phyloP scores from a whole-genome alignment of 2,329 filamentous ascomycete genomes.

The Sporothrix sp. region DNA sequence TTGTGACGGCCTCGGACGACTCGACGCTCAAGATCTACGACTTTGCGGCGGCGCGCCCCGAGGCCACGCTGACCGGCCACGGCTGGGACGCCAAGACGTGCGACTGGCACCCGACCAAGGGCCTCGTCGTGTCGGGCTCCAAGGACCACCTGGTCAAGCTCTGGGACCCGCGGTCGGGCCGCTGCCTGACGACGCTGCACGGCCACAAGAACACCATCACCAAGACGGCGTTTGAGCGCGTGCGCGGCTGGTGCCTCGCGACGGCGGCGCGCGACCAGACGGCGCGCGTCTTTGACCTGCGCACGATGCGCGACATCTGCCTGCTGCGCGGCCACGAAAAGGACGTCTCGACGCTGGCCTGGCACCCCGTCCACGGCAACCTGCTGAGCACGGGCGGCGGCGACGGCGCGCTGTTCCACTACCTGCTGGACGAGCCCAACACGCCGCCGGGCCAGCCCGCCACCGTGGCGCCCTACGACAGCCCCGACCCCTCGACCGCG shows the following conservation, averaged over 20 bases:
- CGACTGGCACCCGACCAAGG: conserved; percentile 96
- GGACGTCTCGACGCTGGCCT: conserved; percentile 83
- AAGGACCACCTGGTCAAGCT: conserved; percentile 97
- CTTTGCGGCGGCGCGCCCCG: conserved; percentile 76
- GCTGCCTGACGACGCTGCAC: conserved; percentile 86
- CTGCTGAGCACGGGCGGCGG: conserved; percentile 83
- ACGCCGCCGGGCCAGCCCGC: conserved; percentile 43
- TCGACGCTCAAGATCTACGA: conserved; percentile 92
- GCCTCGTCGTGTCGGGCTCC: conserved; percentile 85
- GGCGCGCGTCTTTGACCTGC: conserved; percentile 83
- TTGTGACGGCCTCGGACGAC: conserved; percentile 92
- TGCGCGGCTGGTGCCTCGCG: conserved; percentile 74
- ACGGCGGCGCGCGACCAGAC: conserved; percentile 91
- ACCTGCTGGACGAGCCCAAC: conserved; percentile 92
- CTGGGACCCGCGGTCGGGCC: conserved; percentile 89
- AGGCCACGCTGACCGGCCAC: conserved; percentile 80
- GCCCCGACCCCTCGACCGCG: conserved; percentile 65
- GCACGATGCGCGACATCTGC: conserved; percentile 97
- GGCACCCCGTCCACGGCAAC: conserved; percentile 88
- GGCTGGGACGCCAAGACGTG: conserved; percentile 96
- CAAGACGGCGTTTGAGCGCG: conserved; percentile 80
- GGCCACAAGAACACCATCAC: conserved; percentile 97
- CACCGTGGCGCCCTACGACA: conserved; percentile 80
- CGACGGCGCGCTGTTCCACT: conserved; percentile 85
- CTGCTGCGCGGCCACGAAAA: conserved; percentile 92